Evolutionary conservation across 371 early-diverging fungal species (phyloP).

Genomic region (Mortierella sp.): DNA sequence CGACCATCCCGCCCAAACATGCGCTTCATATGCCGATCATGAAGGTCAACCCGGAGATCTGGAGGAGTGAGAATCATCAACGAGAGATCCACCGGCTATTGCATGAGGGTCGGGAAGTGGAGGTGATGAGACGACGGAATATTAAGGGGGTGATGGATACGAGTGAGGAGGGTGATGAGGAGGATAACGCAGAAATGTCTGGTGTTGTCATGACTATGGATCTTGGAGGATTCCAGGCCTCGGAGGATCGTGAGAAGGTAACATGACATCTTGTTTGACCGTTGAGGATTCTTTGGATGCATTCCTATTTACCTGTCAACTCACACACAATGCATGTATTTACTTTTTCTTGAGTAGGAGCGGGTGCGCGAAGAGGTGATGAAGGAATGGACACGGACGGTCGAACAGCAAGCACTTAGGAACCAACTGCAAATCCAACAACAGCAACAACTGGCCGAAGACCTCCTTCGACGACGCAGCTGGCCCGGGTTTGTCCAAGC

Average conservation of each 20-base stretch:
- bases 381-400: conserved; percentile 21
- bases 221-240: conserved; percentile 27
- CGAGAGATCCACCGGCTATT: conserved; percentile 36
- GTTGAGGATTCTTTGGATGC: not conserved
- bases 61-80: conserved; percentile 35
- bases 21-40: conserved; percentile 48
- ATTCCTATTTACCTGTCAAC: not conserved
- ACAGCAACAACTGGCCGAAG: conserved; percentile 15
- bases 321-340: no score
- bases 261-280: not conserved
- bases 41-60: conserved; percentile 44
- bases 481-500: conserved; percentile 20
- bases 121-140: conserved; percentile 26
- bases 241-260: conserved; percentile 39
- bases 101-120: conserved; percentile 33
- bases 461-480: conserved; percentile 19
- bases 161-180: conserved; percentile 22
- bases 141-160: conserved; percentile 39
- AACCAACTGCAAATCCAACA: not conserved
- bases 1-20: conserved; percentile 31
- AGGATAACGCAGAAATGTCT: conserved; percentile 7
- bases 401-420: conserved; percentile 27
- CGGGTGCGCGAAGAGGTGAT: conserved; percentile 26
- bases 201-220: conserved; percentile 32
- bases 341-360: not conserved